Base-by-base conservation (phyloP, 345 rosid genomes). In the Cardamine resedifolia region DNA sequence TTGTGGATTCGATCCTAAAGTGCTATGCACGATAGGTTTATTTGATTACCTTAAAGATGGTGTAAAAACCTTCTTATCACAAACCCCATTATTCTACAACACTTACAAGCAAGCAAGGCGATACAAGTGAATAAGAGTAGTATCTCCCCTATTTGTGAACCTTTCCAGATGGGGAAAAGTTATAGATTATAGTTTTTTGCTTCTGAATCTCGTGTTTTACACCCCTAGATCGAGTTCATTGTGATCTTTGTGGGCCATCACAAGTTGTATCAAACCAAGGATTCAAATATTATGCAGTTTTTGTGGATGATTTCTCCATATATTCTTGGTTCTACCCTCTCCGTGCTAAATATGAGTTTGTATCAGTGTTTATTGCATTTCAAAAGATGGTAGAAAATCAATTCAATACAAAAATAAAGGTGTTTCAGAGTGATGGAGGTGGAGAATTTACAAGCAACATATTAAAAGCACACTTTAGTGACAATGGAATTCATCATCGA, bases 351-450 rank as follows among this genome's bases (percentile, higher is more conserved):
- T 45, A 11, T 0, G 23, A 45, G 2, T 45, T 45, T 3, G 1
- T n/a, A n/a, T 7, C 50, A 7, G 5, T 45, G 0, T 45, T 45
- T 16, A 7, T 16, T 16, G 11, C 2, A 0, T 45, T 45, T 18
- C 2, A 18, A 18, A 45, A 18, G 1, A 0, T 45, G 21, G 23
- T 45, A 0, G 23, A 45, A 0, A 45, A 45, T 3, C 23, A 45
- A 3, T 0, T 16, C 0, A n/a, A 6, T 1, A 44, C 10, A 6
- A 44, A n/a, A 1, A 44, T 44, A 0, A 44, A n/a, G 0, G 20
- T 6, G 0, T 44, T 44, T 16, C 10, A 44, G 0, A 41, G 45
- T 15, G 16, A 41, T 14, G 16, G 45, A 23, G 24, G 24, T 2
- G 24, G 2, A 23, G 24, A 23, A 2, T 23, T 23, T 2, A 23